Base-by-base conservation (phyloP, 2,329 filamentous ascomycete genomes). In the Alternaria sp. region DNA sequence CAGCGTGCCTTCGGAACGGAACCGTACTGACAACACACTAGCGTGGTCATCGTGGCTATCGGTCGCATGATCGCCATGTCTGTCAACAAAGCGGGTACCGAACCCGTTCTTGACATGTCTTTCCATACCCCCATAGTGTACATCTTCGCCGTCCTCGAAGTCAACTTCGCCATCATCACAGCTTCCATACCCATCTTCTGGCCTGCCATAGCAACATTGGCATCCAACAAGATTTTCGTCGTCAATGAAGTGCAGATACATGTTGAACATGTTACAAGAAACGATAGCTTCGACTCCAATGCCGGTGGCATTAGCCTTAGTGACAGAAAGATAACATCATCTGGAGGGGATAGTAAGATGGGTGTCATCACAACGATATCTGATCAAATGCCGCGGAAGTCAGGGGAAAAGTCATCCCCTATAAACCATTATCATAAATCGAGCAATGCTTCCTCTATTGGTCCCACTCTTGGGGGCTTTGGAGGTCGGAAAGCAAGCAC, bases 181-280 rank as follows among this genome's bases (percentile, higher is more conserved):
- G 77, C 76, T 18, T 76, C 72, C 0, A 75, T 79, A 32, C 77
- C 77, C 22, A 75, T 78, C 43, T 79, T 79, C 71, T 79, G 76
- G 76, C 77, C 77, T 12, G 61, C 72, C 36, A 73, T 79, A 52
- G 63, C 61, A 18, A 70, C 66, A 16, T 49, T 79, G 16, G 67
- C 75, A 5, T 49, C 63, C 36, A 75, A 76, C 65, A 75, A 74
- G 34, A 79, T 79, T 61, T 74, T 78, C 41, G 76, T 79, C 59
- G 73, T 78, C 61, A 78, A 78, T 51, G 76, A 79, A 56, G 72
- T 79, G 62, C 71, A 75, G 44, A 68, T 79, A 49, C 75, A 67
- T 44, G 71, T 75, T 20, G 71, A 76, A 43, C 49, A 64, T n/a
- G 60, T 57, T 5, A 54, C 63, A 1, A 63, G 68, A 39, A 51